Conservation (phyloP, 306 rosid genomes). For the Mimosa pudica region DNA sequence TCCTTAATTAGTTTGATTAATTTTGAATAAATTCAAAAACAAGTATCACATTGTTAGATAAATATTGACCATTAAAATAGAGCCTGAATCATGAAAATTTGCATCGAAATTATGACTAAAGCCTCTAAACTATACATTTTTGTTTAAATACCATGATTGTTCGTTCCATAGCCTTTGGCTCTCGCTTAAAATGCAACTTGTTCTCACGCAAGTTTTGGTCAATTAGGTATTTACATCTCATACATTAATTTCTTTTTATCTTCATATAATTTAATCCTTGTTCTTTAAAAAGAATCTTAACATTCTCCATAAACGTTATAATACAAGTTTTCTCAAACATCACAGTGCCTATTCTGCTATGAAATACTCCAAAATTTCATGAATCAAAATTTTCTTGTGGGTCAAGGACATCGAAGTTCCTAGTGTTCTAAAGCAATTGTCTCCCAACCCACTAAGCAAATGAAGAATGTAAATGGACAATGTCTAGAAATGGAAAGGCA, state of each 20-base stretch:
- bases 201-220: background rate
- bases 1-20: too few relatives aligned
- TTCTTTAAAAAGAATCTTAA: background rate
- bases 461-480: background rate
- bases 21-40: too few relatives aligned
- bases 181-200: background rate
- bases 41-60: too few relatives aligned
- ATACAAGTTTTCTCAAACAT: background rate
- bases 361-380: background rate
- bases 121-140: too few relatives aligned
- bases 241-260: background rate
- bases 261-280: background rate
- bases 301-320: background rate
- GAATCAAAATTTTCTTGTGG: background rate
- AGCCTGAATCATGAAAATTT: too few relatives aligned
- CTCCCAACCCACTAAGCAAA: background rate
- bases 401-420: conserved; percentile 32
- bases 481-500: conserved; percentile 2
- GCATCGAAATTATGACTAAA: too few relatives aligned
- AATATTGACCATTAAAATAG: too few relatives aligned
- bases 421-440: conserved; percentile 1
- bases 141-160: too few relatives aligned
- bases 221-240: background rate
- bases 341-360: background rate
- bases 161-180: too few relatives aligned